Base-by-base conservation (phyloP, 2,329 filamentous ascomycete species). In the Bipolaris cookei region DNA sequence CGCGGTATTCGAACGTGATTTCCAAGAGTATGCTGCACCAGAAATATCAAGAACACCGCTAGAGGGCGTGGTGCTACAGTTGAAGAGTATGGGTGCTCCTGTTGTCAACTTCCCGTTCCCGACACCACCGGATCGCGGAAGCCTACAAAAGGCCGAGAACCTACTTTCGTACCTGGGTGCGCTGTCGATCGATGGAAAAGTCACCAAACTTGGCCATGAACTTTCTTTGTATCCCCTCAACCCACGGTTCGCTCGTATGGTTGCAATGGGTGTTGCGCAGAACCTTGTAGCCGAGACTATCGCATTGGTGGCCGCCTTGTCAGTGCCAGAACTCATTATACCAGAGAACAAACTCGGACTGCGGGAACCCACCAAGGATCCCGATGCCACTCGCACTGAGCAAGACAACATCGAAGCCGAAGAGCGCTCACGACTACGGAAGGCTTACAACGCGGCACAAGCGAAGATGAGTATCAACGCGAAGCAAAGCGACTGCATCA, bases 41-140 rank as follows among this genome's bases (percentile, higher is more conserved):
- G 95, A 99, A 76, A 88, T 99, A 37, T 78, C 96, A 45, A 86
- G 93, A 21, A 96, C 95, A 77, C 94, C 95, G 0, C 91, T 98
- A 25, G 95, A 99, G 76, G 91, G 78, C 30, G 77, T 98, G 3
- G 93, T 98, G 1, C 81, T 99, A 35, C 93, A 97, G 75, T 86
- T 99, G 67, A 99, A 98, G 80, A 88, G 90, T 48, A 97, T 99
- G 91, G 91, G 92, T 52, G 85, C 97, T 30, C 90, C 94, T 58
- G 90, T 99, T 6, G 85, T 91, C 73, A 96, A 95, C 76, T 99
- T 99, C 74, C 95, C 96, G 0, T 99, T 98, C 74, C 95, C 95
- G 3, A 98, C 94, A 13, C 88, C 92, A 0, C 95, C 95, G 1
- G 89, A 92, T 67, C 84, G 88, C 13, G 82, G 87, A 51, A 91